These are phyloP conservation scores for Nitzschia sp. DNA, from an alignment of 108 stramenopile genomes.

Conservation along the genomic window DNA sequence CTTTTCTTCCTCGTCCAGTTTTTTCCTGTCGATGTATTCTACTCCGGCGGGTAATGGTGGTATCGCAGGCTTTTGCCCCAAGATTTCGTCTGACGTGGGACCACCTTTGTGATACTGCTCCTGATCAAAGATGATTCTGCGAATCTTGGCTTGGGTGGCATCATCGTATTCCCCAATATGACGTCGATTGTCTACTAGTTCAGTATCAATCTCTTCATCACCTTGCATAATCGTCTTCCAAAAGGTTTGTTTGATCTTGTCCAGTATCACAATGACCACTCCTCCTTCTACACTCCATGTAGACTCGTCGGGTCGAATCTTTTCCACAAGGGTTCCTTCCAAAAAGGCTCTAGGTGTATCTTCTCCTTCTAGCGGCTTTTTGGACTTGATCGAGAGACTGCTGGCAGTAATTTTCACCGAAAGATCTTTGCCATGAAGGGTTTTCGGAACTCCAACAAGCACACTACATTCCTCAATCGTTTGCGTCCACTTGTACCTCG, in stretches of 20 bases:
- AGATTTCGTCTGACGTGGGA: slow-evolving; percentile 58
- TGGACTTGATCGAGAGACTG: slow-evolving; percentile 53
- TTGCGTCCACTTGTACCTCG: slow-evolving; percentile 87
- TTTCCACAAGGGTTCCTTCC: slow-evolving; percentile 57
- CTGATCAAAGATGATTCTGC: slow-evolving; percentile 83
- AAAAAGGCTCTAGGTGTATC: slow-evolving; percentile 28
- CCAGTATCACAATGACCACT: slow-evolving; percentile 54
- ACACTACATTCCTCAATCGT: slow-evolving; percentile 82
- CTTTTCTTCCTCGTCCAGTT: slow-evolving; percentile 40
- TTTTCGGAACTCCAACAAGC: slow-evolving; percentile 58
- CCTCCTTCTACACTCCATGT: slow-evolving; percentile 81
- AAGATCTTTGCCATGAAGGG: slow-evolving; percentile 66
- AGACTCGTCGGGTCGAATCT: slow-evolving; percentile 64
- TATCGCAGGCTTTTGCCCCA: slow-evolving; percentile 32
- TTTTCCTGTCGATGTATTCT: slow-evolving; percentile 71
- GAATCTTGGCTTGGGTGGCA: slow-evolving; percentile 73
- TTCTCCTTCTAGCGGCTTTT: slow-evolving; percentile 26
- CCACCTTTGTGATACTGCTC: slow-evolving; percentile 63
- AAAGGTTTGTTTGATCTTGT: slow-evolving; percentile 73
- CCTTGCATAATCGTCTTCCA: slow-evolving; percentile 74
- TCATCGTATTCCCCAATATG: slow-evolving; percentile 79
- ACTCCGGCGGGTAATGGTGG: slow-evolving; percentile 69
- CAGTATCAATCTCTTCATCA: slow-evolving; percentile 73
- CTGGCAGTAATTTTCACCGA: slow-evolving; percentile 56
- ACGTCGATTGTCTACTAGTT: slow-evolving; percentile 73